Conservation (phyloP, 2,329 filamentous ascomycete genomes). For the Cryphonectria carpinicola region DNA sequence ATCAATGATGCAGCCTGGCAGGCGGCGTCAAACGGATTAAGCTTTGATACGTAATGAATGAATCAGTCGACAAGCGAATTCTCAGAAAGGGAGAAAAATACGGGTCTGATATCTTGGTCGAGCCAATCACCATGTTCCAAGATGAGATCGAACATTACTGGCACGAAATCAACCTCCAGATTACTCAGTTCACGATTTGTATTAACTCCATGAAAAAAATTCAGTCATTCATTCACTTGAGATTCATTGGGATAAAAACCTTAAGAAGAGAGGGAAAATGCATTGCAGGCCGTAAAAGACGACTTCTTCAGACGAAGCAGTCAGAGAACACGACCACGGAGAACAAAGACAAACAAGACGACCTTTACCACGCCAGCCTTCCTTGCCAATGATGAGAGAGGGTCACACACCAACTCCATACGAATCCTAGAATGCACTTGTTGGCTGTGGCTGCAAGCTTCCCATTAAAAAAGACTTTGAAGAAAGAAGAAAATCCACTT, state of each 20-base stretch:
- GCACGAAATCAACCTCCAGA: background rate
- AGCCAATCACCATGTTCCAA: background rate
- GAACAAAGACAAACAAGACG: background rate
- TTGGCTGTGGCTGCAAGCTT: background rate
- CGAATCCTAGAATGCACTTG: conserved; percentile 2
- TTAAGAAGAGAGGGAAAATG: background rate
- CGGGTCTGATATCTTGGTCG: background rate
- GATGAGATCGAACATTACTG: background rate
- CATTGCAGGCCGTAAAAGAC: background rate
- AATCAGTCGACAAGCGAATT: too few species aligned
- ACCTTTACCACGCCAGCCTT: conserved; percentile 8
- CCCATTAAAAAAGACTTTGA: background rate
- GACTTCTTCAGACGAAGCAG: background rate
- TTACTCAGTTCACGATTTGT: background rate
- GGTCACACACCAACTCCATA: conserved; percentile 17
- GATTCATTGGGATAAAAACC: background rate
- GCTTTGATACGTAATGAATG: background rate
- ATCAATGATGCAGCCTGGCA: background rate
- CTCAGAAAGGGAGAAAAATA: background rate
- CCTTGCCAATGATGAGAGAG: conserved; percentile 10
- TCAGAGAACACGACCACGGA: background rate
- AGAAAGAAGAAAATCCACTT: background rate
- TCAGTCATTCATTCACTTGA: background rate
- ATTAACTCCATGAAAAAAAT: background rate
- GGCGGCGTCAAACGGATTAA: background rate